These are phyloP conservation scores for Hamamelis virginiana DNA, from an alignment of 164 flowering plant species.

Conservation along the genomic window DNA sequence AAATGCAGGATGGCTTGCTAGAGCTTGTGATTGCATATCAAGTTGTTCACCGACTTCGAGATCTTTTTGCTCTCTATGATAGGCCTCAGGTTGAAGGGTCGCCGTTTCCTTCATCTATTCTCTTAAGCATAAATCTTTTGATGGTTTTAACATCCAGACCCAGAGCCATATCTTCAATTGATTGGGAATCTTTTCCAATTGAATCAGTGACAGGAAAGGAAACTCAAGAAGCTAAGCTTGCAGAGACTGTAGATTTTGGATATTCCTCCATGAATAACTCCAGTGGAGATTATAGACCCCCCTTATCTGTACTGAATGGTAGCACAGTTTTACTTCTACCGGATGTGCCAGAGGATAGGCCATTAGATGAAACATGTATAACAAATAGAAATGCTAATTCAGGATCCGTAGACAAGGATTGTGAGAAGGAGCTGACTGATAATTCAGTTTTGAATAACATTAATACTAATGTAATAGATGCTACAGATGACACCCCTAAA, in stretches of 20 bases:
- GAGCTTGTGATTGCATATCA: constrained; percentile 85
- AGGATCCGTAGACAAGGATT: constrained; percentile 15
- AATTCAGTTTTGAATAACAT: constrained; percentile 9
- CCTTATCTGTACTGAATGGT: constrained; percentile 19
- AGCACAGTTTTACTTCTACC: constrained; percentile 20
- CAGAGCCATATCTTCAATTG: constrained; percentile 41
- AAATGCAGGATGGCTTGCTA: constrained; percentile 81
- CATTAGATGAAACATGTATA: constrained; percentile 31
- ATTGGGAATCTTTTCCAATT: constrained; percentile 54
- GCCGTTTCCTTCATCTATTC: constrained; percentile 83
- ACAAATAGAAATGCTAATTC: constrained; percentile 12
- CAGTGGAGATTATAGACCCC: constrained; percentile 29
- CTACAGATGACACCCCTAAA: constrained; percentile 26
- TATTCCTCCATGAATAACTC: constrained; percentile 19
- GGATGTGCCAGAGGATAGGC: constrained; percentile 46
- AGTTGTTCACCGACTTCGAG: constrained; percentile 78
- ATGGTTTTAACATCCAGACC: constrained; percentile 65
- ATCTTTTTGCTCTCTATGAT: constrained; percentile 91
- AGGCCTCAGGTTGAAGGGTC: constrained; percentile 95
- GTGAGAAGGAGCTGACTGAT: constrained; percentile 20
- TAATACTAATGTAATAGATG: constrained; percentile 11
- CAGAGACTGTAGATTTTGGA: constrained; percentile 24
- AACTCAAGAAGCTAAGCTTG: constrained; percentile 23
- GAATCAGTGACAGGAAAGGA: constrained; percentile 18
- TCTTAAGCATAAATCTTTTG: constrained; percentile 69